phyloP scores from a whole-genome alignment of 2,329 filamentous ascomycete species.

The Colletotrichum sp. region DNA sequence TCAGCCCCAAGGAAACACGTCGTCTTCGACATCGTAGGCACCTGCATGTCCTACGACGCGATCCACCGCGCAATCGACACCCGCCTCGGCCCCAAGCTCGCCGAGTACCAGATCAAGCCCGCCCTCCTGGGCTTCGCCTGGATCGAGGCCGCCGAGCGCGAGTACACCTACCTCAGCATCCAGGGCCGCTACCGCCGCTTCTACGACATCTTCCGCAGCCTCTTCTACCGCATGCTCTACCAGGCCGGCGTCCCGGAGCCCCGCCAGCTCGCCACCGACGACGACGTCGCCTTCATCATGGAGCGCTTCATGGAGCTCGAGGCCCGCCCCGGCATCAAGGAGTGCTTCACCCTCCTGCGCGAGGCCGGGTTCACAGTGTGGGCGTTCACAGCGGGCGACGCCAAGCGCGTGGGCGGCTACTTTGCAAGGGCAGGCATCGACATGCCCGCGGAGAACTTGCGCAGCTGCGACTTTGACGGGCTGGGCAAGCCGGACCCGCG shows the following conservation, averaged over 20 bases:
- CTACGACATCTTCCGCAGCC: constrained; percentile 42
- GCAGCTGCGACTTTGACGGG: constrained; percentile 53
- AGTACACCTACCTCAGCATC: constrained; percentile 54
- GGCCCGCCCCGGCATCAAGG: constrained; percentile 41
- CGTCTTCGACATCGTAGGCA: constrained; percentile 59
- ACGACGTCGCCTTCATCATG: constrained; percentile 44
- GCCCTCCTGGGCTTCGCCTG: constrained; percentile 50
- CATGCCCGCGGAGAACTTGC: constrained; percentile 54
- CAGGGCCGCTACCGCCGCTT: constrained; percentile 47
- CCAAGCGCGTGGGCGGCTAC: constrained; percentile 54
- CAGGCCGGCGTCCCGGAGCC: constrained; percentile 48
- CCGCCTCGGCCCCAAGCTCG: constrained; percentile 45
- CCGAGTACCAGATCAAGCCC: constrained; percentile 40
- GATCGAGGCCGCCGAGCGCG: constrained; percentile 51
- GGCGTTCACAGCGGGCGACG: constrained; percentile 58
- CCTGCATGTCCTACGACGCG: constrained; percentile 50
- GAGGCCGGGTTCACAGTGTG: constrained; percentile 55
- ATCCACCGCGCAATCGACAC: constrained; percentile 45
- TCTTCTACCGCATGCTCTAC: constrained; percentile 54
- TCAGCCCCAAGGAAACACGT: constrained; percentile 40
- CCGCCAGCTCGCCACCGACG: constrained; percentile 42
- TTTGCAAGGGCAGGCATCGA: constrained; percentile 53
- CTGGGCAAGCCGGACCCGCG: constrained; percentile 55
- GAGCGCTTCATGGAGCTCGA: constrained; percentile 40
- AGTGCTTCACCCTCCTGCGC: constrained; percentile 47